Percentiles rank a stretch among this genome's conserved stretches.
Evolutionary conservation across 164 flowering plant genomes (phyloP).

Genomic region (Kalanchoe fedtschenkoi): DNA sequence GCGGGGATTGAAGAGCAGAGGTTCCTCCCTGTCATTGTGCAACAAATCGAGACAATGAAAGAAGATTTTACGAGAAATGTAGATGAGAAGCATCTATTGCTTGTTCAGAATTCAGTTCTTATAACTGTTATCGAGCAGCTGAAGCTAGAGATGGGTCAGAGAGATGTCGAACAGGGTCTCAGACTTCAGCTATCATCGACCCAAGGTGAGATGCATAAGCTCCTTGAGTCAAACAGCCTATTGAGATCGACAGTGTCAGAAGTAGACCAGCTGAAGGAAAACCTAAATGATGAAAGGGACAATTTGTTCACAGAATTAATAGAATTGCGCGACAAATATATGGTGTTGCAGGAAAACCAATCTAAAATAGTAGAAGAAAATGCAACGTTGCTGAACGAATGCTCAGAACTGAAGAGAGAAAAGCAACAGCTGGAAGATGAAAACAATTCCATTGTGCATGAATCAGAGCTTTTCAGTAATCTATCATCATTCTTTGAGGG

Average conservation of each 20-base stretch:
- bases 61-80: conserved; percentile 21
- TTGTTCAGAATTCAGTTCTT: conserved; percentile 59
- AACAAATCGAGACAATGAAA: conserved; percentile 32
- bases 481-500: conserved; percentile 42
- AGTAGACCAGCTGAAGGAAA: conserved; percentile 18
- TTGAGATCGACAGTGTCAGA: conserved; percentile 25
- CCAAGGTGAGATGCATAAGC: conserved; percentile 36
- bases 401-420: conserved; percentile 34
- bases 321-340: conserved; percentile 24
- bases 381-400: conserved; percentile 23
- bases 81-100: conserved; percentile 52
- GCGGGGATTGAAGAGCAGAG: conserved; percentile 21
- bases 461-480: conserved; percentile 27
- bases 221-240: conserved; percentile 28
- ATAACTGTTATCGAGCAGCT: conserved; percentile 44
- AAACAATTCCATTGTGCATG: conserved; percentile 27
- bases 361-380: conserved; percentile 31
- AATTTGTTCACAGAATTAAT: conserved; percentile 16
- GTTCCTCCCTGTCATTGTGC: conserved; percentile 24
- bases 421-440: conserved; percentile 43
- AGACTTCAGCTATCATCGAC: conserved; percentile 22
- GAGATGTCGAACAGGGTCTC: conserved; percentile 24
- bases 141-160: conserved; percentile 30
- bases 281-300: conserved; percentile 25
- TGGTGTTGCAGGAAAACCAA: conserved; percentile 27